phyloP scores from a whole-genome alignment of 495 filamentous ascomycete genomes.

The Cairneyella variabilis region DNA sequence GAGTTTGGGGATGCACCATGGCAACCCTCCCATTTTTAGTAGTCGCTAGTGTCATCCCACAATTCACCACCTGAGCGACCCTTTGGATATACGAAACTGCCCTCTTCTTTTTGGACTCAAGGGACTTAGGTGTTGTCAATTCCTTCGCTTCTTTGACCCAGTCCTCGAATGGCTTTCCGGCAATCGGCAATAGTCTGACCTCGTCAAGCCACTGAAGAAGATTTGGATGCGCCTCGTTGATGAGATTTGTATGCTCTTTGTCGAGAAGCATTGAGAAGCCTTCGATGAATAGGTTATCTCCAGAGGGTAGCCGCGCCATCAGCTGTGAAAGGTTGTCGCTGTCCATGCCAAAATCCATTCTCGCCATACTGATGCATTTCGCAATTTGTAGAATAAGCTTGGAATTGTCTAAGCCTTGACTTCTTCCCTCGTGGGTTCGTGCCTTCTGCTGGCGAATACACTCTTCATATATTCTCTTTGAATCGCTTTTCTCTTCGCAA shows the following conservation, averaged over 20 bases:
- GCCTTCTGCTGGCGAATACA: too few species aligned
- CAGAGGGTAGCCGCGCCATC: neutral
- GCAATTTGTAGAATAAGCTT: too few species aligned
- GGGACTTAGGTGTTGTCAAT: neutral
- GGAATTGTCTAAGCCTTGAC: too few species aligned
- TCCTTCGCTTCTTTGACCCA: neutral
- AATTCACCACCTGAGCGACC: conserved; percentile 2
- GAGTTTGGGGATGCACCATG: conserved; percentile 5
- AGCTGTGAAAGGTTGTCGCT: neutral
- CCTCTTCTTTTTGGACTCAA: neutral
- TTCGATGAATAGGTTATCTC: neutral
- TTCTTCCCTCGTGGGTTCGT: too few species aligned
- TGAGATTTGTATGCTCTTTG: neutral
- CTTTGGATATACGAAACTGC: neutral
- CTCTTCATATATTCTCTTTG: too few species aligned
- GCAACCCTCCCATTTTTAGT: neutral
- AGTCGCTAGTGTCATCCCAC: conserved; percentile 6
- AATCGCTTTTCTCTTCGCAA: too few species aligned
- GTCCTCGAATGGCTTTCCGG: neutral
- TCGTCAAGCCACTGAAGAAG: neutral
- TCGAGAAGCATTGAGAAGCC: conserved; percentile 3
- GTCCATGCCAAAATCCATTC: neutral
- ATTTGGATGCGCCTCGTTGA: neutral
- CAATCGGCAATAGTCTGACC: neutral
- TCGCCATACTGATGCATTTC: too few species aligned